These are phyloP conservation scores for Kwoniella dejecticola DNA, from an alignment of 768 basidiomycete genomes.

Conservation along the genomic window DNA sequence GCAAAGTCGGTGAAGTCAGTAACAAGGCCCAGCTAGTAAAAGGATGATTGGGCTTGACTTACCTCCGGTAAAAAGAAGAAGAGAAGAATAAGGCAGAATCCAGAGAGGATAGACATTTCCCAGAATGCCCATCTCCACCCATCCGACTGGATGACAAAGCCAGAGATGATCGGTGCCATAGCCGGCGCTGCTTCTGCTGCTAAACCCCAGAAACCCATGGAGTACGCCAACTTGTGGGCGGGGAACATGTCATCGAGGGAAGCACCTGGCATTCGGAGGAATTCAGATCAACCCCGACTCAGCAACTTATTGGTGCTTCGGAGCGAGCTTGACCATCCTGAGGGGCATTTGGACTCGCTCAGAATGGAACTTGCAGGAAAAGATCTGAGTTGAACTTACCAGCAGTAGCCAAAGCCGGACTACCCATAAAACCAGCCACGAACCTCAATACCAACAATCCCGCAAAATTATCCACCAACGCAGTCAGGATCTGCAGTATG, in stretches of 20 bases:
- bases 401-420: constrained; percentile 41
- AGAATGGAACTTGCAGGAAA: not conserved
- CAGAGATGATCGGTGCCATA: constrained; percentile 36
- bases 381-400: constrained; percentile 12
- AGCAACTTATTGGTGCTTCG: no score
- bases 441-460: constrained; percentile 36
- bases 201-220: constrained; percentile 38
- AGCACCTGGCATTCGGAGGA: constrained; percentile 16
- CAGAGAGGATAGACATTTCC: constrained; percentile 35
- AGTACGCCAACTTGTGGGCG: constrained; percentile 32
- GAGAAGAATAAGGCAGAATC: constrained; percentile 27
- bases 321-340: no score
- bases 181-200: constrained; percentile 40
- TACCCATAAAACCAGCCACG: constrained; percentile 42
- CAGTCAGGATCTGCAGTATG: constrained; percentile 31
- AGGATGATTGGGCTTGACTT: no score
- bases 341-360: no score
- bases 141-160: constrained; percentile 30
- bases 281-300: not conserved
- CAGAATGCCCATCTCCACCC: constrained; percentile 45
- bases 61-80: constrained; percentile 38
- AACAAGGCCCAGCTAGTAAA: no score
- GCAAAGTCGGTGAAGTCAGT: no score
- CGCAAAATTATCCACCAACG: constrained; percentile 32
- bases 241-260: constrained; percentile 39